Evolutionary conservation across 805 yeast species (phyloP), one percentile per base, ranked within the genome.

Genomic region (Kurtzmaniella fragi): DNA sequence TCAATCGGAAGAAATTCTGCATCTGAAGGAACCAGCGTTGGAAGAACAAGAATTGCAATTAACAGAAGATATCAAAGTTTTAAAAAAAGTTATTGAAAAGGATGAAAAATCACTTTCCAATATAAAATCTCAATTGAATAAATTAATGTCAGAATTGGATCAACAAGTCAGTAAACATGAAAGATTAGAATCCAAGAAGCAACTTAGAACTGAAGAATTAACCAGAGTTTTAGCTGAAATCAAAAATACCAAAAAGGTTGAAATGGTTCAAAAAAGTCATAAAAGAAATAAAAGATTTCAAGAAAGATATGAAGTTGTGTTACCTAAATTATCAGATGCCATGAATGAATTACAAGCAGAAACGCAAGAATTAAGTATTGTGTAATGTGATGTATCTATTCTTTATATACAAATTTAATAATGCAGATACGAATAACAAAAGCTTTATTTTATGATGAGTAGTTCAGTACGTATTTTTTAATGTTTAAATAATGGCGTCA

Each of bases 271-370:
- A 25, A 45, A 38, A 33, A 40, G 41, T 11, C 49, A 49, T 30
- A 58, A 52, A 43, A 51, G 55, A 39, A 52, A 52, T 10, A 54
- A 47, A 17, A 49, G 46, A 28, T 47, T 61, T 10, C 56, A 59
- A 30, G 73, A 67, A 17, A 57, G 60, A 36, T 61, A 59, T 39
- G 70, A 67, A 31, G 39, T 52, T 16, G 60, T 67, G 16, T 45
- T 67, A 28, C 70, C 68, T 7, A 52, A 45, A 29, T 52, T 68
- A 12, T 44, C 47, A 29, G 45, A 49, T 15, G 61, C 60, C 16
- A 53, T 55, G 6, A 46, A 47, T 12, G 40, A 45, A 10, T 45
- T 62, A 38, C 48, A 50, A 35, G 42, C 39, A 14, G 47, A 48
- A 34, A 41, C 46, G 13, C 45, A 42, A 33, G 32, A 28, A 16